Conservation (phyloP, 2,329 filamentous ascomycete genomes). For the Venturia carpophila region DNA sequence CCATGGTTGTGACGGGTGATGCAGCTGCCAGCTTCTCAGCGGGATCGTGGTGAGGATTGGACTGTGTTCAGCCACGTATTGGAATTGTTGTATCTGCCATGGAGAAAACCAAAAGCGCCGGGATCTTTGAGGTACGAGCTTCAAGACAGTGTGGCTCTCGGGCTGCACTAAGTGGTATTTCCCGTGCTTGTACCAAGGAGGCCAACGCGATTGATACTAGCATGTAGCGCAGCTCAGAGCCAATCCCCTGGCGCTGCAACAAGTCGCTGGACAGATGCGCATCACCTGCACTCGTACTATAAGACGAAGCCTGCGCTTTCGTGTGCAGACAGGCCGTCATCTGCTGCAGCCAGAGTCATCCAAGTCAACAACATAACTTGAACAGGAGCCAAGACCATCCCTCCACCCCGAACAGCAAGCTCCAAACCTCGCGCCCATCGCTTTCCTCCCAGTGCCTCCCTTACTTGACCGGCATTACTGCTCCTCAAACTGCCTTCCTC, state of each 20-base stretch:
- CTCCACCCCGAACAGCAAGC: neutral
- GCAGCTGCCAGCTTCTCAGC: neutral
- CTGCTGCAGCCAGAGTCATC: neutral
- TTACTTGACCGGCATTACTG: neutral
- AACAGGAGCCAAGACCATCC: neutral
- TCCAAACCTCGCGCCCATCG: neutral
- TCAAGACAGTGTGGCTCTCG: neutral
- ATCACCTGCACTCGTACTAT: neutral
- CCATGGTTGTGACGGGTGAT: conserved; percentile 46
- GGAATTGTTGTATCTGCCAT: neutral
- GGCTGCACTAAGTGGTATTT: neutral
- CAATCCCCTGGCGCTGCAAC: neutral
- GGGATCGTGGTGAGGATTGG: neutral
- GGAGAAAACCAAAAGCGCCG: neutral
- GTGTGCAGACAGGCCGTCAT: neutral
- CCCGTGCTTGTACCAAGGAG: neutral
- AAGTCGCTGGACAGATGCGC: conserved; percentile 3
- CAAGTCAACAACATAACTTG: neutral
- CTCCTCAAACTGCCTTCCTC: neutral
- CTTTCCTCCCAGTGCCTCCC: neutral
- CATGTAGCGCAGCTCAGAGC: neutral
- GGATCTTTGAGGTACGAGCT: neutral
- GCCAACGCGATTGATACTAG: neutral
- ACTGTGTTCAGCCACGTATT: conserved; percentile 4
- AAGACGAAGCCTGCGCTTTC: neutral